Conservation (phyloP, 2,329 filamentous ascomycete species). For the Phialocephala sp. region DNA sequence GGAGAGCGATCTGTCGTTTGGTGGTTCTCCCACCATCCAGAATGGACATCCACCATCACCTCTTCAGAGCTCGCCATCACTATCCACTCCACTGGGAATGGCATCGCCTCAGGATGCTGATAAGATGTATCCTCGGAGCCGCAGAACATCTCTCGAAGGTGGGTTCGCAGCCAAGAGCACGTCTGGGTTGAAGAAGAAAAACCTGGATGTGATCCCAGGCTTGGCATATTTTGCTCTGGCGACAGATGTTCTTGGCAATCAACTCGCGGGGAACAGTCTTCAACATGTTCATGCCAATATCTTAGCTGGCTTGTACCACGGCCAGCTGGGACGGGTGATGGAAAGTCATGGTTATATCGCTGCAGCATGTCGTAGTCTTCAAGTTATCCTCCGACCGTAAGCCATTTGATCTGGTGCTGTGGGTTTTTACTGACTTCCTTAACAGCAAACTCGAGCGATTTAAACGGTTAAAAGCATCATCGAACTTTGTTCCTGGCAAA, state of each 20-base stretch:
- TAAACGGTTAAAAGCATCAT: conserved; percentile 45
- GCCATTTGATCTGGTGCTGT: not conserved
- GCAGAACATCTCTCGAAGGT: conserved; percentile 58
- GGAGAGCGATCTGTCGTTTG: conserved; percentile 27
- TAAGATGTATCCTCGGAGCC: conserved; percentile 45
- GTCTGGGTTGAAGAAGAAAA: conserved; percentile 50
- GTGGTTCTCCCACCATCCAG: conserved; percentile 44
- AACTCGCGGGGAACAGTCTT: conserved; percentile 80
- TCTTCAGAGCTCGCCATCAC: conserved; percentile 59
- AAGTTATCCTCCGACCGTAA: conserved; percentile 75
- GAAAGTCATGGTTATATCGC: conserved; percentile 76
- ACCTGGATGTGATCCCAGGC: conserved; percentile 86
- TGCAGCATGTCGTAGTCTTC: conserved; percentile 61
- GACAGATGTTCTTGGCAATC: conserved; percentile 82
- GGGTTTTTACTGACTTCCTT: conserved; percentile 14
- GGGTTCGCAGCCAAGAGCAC: conserved; percentile 32
- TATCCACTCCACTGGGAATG: conserved; percentile 49
- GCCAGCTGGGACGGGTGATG: conserved; percentile 83
- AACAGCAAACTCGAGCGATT: conserved; percentile 45
- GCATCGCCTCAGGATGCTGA: conserved; percentile 60
- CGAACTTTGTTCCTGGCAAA: conserved; percentile 30
- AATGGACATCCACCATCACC: conserved; percentile 61
- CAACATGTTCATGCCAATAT: conserved; percentile 85
- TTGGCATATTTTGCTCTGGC: conserved; percentile 89
- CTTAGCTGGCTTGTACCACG: conserved; percentile 85